Evolutionary conservation across 2,329 filamentous ascomycete species (phyloP), one percentile per base, ranked within the genome.

Genomic region (Colletotrichum sp.): DNA sequence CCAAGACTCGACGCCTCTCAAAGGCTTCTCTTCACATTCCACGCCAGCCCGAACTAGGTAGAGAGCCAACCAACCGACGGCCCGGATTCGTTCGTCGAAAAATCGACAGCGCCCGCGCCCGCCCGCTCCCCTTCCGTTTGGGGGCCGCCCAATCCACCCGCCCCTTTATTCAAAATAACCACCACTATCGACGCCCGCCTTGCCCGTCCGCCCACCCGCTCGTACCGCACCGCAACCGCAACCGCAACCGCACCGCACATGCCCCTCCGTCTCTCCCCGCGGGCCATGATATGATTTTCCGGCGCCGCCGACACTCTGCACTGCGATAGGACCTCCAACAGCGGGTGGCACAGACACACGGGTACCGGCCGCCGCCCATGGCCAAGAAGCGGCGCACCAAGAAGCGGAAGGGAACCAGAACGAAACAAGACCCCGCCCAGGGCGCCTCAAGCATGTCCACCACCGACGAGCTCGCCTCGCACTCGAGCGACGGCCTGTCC

Each of bases 371-470:
- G 76, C 74, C 74, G 39, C 83, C 83, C 44, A 88, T 85, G 74
- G 83, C 87, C 71, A 83, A 80, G 71, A 83, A 81, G 76, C 82
- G 81, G 72, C 82, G 81, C 65, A 75, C 78, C 36, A 82, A 82
- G 74, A 82, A 80, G 76, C 78, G 78, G 74, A 81, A 79, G 78
- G 80, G 77, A 75, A 78, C 80, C 69, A 78, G 78, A 69, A 74
- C 69, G 69, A 72, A 65, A 78, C 75, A 66, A 77, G 69, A 77
- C 59, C 69, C 65, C 52, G 69, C 69, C 65, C 75, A 74, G 44
- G 76, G 76, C 69, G 75, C 67, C 30, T 78, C 77, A 78, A 79
- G 77, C 76, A 79, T 84, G 80, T 83, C 82, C 57, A 83, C 82
- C 30, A 82, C 84, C 66, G 82, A 83, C 55, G 79, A 80, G 72